Base-by-base conservation (phyloP, 805 yeast genomes). In the Debaryomyces castellii region DNA sequence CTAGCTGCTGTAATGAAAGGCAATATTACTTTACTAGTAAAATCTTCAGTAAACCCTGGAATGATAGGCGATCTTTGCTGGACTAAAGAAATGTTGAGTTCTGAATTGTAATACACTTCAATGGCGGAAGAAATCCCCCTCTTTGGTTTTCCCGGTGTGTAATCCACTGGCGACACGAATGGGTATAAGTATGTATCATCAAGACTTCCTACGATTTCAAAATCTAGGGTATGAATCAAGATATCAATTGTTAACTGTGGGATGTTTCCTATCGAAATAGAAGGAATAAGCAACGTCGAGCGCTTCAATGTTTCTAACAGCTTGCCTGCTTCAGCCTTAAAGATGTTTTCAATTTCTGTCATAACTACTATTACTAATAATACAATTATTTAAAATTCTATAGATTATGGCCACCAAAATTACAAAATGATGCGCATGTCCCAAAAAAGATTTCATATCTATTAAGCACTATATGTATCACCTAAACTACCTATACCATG, bases 51-150 rank as follows among this genome's bases (percentile, higher is more conserved):
- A 48, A 70, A 78, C 0, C 84, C 83, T 0, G 92, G 85, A n/a
- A 90, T 69, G 2, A 89, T 74, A 0, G 97, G 97, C 0, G 96
- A 77, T 41, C 97, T 69, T 58, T 89, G 90, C 57, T 89, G 96
- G 2, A 91, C 58, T n/a, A 89, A 53, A 2, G 87, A 74, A 8
- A 85, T 22, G 2, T 75, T 68, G 36, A 59, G 55, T 2, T 51
- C 45, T 1, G 64, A 60, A 50, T 74, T 71, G 51, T 66, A 64
- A 60, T 80, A 87, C 2, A 89, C 74, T 55, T 91, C 96, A 23
- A 87, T 59, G 0, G 86, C 80, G 1, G 87, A 79, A 0, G 86
- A 74, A 3, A 80, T 62, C 1, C 80, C 81, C 3, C 14, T 28
- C 11, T 12, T 25, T 17, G 18, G 28, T 5, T 30, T 35, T 1